A percentile compares a stretch with the other conserved stretches of the same genome.
phyloP scores from a whole-genome alignment of 2,329 filamentous ascomycete genomes.

The Cladophialophora bantiana region DNA sequence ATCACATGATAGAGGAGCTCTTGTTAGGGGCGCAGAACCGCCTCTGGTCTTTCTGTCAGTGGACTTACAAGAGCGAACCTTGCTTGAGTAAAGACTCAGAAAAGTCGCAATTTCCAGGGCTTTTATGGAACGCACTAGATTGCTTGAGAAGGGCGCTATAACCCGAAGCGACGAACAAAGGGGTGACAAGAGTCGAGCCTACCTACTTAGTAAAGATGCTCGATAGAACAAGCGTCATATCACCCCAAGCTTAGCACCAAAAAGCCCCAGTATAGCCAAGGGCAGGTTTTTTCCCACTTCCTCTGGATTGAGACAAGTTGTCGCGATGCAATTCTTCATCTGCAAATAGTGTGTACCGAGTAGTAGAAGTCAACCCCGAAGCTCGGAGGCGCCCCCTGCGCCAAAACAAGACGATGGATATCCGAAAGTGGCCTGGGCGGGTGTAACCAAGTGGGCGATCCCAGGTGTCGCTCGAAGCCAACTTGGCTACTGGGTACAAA shows the following conservation, averaged over 20 bases:
- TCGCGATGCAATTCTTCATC: slow-evolving; percentile 1
- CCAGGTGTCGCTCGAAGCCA: slow-evolving; percentile 13
- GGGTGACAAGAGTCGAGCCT: background rate
- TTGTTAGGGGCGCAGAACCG: background rate
- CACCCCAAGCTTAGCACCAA: background rate
- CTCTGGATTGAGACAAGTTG: background rate
- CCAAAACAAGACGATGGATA: slow-evolving; percentile 17
- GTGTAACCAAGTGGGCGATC: slow-evolving; percentile 21
- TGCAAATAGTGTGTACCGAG: background rate
- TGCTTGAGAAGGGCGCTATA: slow-evolving; percentile 14
- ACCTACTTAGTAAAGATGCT: background rate
- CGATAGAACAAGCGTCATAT: background rate
- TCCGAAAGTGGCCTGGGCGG: slow-evolving; percentile 13
- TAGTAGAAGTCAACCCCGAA: background rate
- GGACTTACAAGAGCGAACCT: background rate
- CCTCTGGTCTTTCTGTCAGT: slow-evolving; percentile 1
- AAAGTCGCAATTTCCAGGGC: slow-evolving; percentile 17
- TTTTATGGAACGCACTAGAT: slow-evolving; percentile 22
- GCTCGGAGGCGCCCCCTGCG: slow-evolving; percentile 12
- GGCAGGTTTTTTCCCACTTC: slow-evolving; percentile 3
- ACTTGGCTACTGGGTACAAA: background rate
- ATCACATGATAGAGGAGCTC: slow-evolving; percentile 4
- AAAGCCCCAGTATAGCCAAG: background rate
- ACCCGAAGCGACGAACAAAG: slow-evolving; percentile 5
- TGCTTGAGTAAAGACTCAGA: background rate